Evolutionary conservation across 345 rosid genomes (phyloP).

Genomic region (Noccaea bulbosa): DNA sequence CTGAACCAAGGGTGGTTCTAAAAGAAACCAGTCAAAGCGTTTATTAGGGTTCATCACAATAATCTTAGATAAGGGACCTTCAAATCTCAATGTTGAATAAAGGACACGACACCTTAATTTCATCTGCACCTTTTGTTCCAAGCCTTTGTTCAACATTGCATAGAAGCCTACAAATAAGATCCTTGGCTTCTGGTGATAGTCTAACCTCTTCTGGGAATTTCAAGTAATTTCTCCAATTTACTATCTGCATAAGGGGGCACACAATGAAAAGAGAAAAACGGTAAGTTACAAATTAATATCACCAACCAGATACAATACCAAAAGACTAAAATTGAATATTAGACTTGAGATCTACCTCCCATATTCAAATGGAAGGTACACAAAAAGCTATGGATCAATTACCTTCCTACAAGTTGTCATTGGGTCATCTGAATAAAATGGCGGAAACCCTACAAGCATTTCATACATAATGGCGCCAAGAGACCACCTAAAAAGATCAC

Average conservation of each 20-base stretch:
- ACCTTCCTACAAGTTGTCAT: constrained; percentile 99
- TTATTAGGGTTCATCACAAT: constrained; percentile 18
- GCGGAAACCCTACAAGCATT: constrained; percentile 99
- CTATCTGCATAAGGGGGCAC: constrained; percentile 59
- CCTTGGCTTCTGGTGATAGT: constrained; percentile 89
- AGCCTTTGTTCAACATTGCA: constrained; percentile 94
- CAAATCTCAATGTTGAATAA: constrained; percentile 48
- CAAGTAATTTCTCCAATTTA: constrained; percentile 97
- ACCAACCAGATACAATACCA: constrained; percentile 16
- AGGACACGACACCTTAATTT: constrained; percentile 84
- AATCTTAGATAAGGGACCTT: not conserved
- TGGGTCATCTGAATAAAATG: constrained; percentile 97
- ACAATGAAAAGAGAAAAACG: not conserved
- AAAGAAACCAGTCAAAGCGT: constrained; percentile 41
- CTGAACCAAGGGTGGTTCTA: constrained; percentile 91
- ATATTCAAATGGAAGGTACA: constrained; percentile 9
- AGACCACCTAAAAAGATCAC: constrained; percentile 79
- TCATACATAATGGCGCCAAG: constrained; percentile 99
- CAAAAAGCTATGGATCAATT: constrained; percentile 19
- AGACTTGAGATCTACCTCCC: constrained; percentile 4
- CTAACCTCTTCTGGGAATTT: constrained; percentile 98
- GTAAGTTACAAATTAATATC: constrained; percentile 15
- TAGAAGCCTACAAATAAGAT: constrained; percentile 81
- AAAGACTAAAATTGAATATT: not conserved
- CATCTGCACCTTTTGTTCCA: constrained; percentile 89